Percentiles rank a stretch among this genome's conserved stretches.
These are phyloP conservation scores for Diaporthe longicolla DNA, from an alignment of 2,329 filamentous ascomycete genomes.

Conservation along the genomic window DNA sequence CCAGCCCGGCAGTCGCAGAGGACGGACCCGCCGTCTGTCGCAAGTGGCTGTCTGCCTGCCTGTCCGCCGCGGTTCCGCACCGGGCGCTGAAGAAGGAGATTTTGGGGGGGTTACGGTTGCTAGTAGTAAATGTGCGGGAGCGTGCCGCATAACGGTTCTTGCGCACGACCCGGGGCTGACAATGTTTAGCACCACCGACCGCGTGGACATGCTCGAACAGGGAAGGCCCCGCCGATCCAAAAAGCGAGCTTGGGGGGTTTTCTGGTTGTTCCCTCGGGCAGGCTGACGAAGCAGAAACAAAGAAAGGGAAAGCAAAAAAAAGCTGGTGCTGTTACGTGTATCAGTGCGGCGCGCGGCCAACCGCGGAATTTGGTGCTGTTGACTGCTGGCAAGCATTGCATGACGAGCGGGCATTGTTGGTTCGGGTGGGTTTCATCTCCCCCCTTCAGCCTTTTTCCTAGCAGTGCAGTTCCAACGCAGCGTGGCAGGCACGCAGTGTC, in stretches of 20 bases:
- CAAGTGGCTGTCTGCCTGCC: background rate
- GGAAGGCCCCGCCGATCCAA: slow-evolving; percentile 12
- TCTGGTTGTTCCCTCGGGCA: background rate
- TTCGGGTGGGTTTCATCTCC: slow-evolving; percentile 26
- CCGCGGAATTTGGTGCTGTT: background rate
- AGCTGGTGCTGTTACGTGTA: background rate
- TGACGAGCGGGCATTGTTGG: slow-evolving; percentile 16
- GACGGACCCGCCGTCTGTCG: background rate
- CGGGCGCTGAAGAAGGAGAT: slow-evolving; percentile 5
- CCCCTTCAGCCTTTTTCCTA: background rate
- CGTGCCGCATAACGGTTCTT: background rate
- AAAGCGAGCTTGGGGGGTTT: background rate
- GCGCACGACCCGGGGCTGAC: slow-evolving; percentile 4
- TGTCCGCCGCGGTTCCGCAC: background rate
- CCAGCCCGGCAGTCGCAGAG: slow-evolving; percentile 8
- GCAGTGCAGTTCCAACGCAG: background rate
- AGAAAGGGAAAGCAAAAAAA: background rate
- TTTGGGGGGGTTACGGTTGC: too few species aligned
- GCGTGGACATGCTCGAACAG: slow-evolving; percentile 31
- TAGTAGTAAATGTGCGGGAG: background rate
- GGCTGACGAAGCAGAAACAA: background rate
- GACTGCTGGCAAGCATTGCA: slow-evolving; percentile 2
- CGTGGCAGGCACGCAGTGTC: background rate
- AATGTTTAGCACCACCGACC: background rate
- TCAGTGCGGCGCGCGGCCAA: background rate